Conservation (phyloP, 371 early-diverging fungal species). For the Sporodiniella umbellata region DNA sequence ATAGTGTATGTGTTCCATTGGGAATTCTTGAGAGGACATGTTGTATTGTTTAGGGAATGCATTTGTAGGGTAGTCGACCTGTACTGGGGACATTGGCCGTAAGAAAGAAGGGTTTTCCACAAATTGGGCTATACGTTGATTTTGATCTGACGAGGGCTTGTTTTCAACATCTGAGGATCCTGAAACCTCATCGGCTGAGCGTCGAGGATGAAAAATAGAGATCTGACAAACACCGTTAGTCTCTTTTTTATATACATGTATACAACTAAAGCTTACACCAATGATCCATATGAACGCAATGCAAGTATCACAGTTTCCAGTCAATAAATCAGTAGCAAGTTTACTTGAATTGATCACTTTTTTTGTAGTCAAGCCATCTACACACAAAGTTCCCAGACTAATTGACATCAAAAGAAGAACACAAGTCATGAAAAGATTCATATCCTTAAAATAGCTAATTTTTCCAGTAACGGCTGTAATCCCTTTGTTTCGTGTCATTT, state of each 20-base stretch:
- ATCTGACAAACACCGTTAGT: slow-evolving; percentile 20
- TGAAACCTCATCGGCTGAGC: slow-evolving; percentile 2
- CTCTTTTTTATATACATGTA: background rate
- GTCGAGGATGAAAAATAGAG: slow-evolving; percentile 44
- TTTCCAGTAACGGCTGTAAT: slow-evolving; percentile 25
- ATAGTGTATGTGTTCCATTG: slow-evolving; percentile 14
- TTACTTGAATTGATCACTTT: slow-evolving; percentile 28
- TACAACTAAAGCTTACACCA: slow-evolving; percentile 23
- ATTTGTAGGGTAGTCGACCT: slow-evolving; percentile 23
- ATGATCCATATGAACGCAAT: slow-evolving; percentile 31
- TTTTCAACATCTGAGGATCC: slow-evolving; percentile 6
- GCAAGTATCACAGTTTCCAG: slow-evolving; percentile 30
- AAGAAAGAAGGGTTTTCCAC: slow-evolving; percentile 20
- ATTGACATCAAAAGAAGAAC: slow-evolving; percentile 26
- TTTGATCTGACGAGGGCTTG: slow-evolving; percentile 8
- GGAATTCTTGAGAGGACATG: slow-evolving; percentile 11
- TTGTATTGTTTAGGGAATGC: slow-evolving; percentile 5
- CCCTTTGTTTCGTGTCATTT: slow-evolving; percentile 15
- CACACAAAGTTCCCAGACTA: slow-evolving; percentile 33
- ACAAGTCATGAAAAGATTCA: slow-evolving; percentile 41
- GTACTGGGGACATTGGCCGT: slow-evolving; percentile 38
- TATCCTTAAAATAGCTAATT: slow-evolving; percentile 45
- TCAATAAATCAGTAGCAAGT: slow-evolving; percentile 35
- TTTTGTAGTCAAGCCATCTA: slow-evolving; percentile 33
- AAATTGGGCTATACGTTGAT: slow-evolving; percentile 23